A percentile compares a stretch with the other conserved stretches of the same genome.
Conservation (phyloP, 2,329 filamentous ascomycete species). For the Ophiobolus disseminans region DNA sequence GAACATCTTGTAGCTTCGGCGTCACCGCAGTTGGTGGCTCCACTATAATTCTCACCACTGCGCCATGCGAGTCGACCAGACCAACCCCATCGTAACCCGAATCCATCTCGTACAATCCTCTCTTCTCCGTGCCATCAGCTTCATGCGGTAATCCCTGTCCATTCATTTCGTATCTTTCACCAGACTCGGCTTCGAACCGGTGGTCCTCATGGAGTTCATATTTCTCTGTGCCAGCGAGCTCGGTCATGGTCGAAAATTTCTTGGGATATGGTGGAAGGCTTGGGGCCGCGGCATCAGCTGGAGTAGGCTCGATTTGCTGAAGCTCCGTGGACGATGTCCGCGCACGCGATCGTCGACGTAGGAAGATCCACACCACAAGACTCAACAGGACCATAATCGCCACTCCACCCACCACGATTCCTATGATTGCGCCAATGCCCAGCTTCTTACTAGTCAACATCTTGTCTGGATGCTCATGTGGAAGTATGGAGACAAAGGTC, state of each 20-base stretch:
- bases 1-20: not conserved
- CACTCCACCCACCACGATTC: conserved; percentile 12
- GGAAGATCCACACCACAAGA: conserved; percentile 4
- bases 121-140: conserved; percentile 3
- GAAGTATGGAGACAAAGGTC: conserved; percentile 15
- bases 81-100: conserved; percentile 6
- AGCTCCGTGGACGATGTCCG: conserved; percentile 1
- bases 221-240: conserved; percentile 6
- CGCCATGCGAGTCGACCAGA: not conserved
- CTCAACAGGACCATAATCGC: not conserved
- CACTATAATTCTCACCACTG: conserved; percentile 5
- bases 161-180: conserved; percentile 17
- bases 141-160: conserved; percentile 5
- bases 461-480: not conserved
- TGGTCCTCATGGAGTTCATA: conserved; percentile 15
- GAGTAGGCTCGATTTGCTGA: not conserved
- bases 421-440: conserved; percentile 10
- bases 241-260: not conserved
- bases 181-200: conserved; percentile 12
- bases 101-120: conserved; percentile 16
- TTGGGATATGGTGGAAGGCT: conserved; percentile 1
- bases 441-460: conserved; percentile 3
- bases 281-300: not conserved
- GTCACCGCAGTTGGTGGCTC: conserved; percentile 9
- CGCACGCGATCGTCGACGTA: not conserved